Conservation (phyloP, 768 basidiomycete genomes). For the Collybia nuda region DNA sequence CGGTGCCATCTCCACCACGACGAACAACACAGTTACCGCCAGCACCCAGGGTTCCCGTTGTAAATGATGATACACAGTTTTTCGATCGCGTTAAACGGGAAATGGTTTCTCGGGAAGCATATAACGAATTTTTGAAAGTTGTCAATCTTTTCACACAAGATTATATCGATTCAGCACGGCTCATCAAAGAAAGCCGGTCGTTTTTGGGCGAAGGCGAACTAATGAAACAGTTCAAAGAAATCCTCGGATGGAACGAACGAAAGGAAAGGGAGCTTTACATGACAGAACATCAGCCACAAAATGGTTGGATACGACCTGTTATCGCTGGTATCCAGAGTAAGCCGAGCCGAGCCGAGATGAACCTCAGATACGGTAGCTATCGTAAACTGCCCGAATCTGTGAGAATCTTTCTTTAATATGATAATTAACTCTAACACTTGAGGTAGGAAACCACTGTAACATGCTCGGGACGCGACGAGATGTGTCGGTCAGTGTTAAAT, state of each 20-base stretch:
- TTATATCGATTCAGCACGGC: conserved; percentile 81
- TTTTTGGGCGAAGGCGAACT: conserved; percentile 81
- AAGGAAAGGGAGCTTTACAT: conserved; percentile 57
- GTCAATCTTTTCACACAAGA: conserved; percentile 95
- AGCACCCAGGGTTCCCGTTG: conserved; percentile 23
- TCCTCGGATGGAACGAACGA: conserved; percentile 85
- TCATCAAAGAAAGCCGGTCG: conserved; percentile 77
- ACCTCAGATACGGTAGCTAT: conserved; percentile 85
- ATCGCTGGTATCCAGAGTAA: conserved; percentile 38
- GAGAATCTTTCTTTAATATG: conserved; percentile 28
- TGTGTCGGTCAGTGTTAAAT: conserved; percentile 95
- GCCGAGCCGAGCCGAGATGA: conserved; percentile 66
- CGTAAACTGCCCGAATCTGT: conserved; percentile 79
- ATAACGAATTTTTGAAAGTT: conserved; percentile 94
- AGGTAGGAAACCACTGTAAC: conserved; percentile 79
- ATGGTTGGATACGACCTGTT: conserved; percentile 52
- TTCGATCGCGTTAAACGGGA: conserved; percentile 87
- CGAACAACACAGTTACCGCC: conserved; percentile 23
- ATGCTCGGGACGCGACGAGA: conserved; percentile 94
- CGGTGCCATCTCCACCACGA: conserved; percentile 27
- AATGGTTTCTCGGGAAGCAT: conserved; percentile 72
- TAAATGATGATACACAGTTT: conserved; percentile 65
- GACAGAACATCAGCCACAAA: conserved; percentile 43
- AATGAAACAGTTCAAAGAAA: conserved; percentile 78
- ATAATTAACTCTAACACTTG: neutral